Percentiles rank a stretch among this genome's conserved stretches.
Conservation (phyloP, 164 flowering plant genomes). For the Berberis vulgaris region DNA sequence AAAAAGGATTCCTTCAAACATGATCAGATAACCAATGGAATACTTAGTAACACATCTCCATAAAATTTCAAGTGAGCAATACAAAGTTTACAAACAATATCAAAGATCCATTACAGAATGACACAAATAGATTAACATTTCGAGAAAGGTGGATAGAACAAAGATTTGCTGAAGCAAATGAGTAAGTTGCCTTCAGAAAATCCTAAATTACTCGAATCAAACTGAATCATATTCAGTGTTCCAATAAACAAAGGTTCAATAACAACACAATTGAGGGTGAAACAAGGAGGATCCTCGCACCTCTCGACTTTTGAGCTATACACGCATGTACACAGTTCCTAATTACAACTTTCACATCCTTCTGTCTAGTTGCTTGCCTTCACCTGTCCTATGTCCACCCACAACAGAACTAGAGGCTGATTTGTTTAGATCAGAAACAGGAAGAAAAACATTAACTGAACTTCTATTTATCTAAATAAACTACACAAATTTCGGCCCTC, state of each 20-base stretch:
- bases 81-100: no score
- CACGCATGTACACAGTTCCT: slow-evolving; percentile 34
- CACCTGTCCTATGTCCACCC: slow-evolving; percentile 13
- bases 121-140: no score
- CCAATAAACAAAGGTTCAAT: neutral
- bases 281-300: slow-evolving; percentile 2
- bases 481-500: neutral
- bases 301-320: slow-evolving; percentile 21
- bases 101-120: no score
- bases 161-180: no score
- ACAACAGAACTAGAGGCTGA: slow-evolving; percentile 17
- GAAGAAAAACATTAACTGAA: neutral
- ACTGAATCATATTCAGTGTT: neutral
- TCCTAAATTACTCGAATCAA: neutral
- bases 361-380: slow-evolving; percentile 18
- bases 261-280: neutral
- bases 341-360: slow-evolving; percentile 25
- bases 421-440: slow-evolving; percentile 16
- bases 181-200: neutral
- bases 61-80: no score
- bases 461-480: slow-evolving; percentile 2
- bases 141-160: no score
- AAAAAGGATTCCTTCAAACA: no score
- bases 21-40: no score
- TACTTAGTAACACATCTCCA: no score